Percentiles rank a stretch among this genome's conserved stretches.
Conservation (phyloP, 352 stramenopile genomes). For the Pythium volutum region DNA sequence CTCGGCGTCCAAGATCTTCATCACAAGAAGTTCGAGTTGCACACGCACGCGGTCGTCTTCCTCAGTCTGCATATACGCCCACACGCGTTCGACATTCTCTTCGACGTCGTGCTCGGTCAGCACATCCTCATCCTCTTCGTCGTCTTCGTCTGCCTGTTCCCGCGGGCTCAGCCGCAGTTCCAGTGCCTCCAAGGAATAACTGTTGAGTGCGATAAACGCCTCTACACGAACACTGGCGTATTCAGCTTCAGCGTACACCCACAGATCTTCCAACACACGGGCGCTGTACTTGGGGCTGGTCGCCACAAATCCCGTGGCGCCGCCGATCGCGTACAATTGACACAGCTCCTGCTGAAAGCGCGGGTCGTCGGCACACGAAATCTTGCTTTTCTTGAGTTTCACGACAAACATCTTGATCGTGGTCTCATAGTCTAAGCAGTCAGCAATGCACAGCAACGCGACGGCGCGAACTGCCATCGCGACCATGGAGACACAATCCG, state of each 20-base stretch:
- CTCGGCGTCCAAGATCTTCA: constrained; percentile 42
- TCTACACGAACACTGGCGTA: constrained; percentile 34
- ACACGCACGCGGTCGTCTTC: constrained; percentile 29
- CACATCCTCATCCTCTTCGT: constrained; percentile 29
- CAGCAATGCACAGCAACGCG: constrained; percentile 43
- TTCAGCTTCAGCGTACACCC: constrained; percentile 40
- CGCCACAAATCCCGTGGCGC: constrained; percentile 25
- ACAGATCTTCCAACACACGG: constrained; percentile 50
- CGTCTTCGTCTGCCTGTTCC: constrained; percentile 31
- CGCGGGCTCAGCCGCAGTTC: constrained; percentile 27
- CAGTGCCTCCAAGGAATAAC: constrained; percentile 47
- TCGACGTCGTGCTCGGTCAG: constrained; percentile 37
- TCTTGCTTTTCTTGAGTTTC: constrained; percentile 68
- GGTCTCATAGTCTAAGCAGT: constrained; percentile 75
- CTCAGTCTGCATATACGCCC: constrained; percentile 37
- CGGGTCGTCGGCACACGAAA: constrained; percentile 37
- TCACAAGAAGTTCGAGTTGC: constrained; percentile 37
- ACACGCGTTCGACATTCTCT: constrained; percentile 47
- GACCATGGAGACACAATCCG: constrained; percentile 45
- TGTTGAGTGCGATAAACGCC: constrained; percentile 42
- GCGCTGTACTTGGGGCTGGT: constrained; percentile 41
- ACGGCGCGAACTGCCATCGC: constrained; percentile 69
- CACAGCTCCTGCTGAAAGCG: constrained; percentile 62
- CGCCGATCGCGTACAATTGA: constrained; percentile 42
- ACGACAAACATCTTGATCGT: constrained; percentile 69